Base-by-base conservation (phyloP, 192 early-diverging fungal species). In the Gigaspora rosea region DNA sequence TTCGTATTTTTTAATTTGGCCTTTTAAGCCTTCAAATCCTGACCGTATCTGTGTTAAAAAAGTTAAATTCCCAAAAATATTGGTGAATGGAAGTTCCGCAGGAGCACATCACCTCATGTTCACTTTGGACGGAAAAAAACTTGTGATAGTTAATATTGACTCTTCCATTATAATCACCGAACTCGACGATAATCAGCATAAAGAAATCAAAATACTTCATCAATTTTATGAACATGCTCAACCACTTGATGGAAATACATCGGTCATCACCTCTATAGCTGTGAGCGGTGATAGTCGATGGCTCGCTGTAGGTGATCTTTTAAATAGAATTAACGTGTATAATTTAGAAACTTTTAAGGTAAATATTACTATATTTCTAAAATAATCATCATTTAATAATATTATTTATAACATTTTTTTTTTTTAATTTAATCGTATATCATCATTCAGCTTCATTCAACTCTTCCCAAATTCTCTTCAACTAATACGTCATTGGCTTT, bases 61-160 rank as follows among this genome's bases (percentile, higher is more conserved):
- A 57, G 82, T 84, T 65, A 79, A 82, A 64, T 88, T 88, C 75
- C 73, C 79, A 16, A 69, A 57, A 33, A 59, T 69, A 27, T 51
- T 84, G 13, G 50, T 73, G 22, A 77, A 83, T 35, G 77, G 81
- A 27, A 52, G 79, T 32, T 78, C 76, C 66, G 78, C 79, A 49
- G 93, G 92, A 54, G 94, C 94, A 2, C 85, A 90, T 65, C 80
- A 83, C 67, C 87, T 97, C 66, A 67, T 80, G 27, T 98, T 99
- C 79, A 94, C 96, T 6, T 88, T 88, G 16, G 93, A 94, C 74
- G 92, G 89, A n/a, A 82, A 76, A 41, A 85, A 86, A 57, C 75
- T 98, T n/a, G 87, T 94, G 18, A 81, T 97, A 46, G 94, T 90
- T 11, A 93, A 93, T 4, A 82, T 80, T 7, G 93, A 97, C 69